These are phyloP conservation scores for Ustilago bromivora DNA, from an alignment of 1,284 basidiomycete species.

Conservation along the genomic window DNA sequence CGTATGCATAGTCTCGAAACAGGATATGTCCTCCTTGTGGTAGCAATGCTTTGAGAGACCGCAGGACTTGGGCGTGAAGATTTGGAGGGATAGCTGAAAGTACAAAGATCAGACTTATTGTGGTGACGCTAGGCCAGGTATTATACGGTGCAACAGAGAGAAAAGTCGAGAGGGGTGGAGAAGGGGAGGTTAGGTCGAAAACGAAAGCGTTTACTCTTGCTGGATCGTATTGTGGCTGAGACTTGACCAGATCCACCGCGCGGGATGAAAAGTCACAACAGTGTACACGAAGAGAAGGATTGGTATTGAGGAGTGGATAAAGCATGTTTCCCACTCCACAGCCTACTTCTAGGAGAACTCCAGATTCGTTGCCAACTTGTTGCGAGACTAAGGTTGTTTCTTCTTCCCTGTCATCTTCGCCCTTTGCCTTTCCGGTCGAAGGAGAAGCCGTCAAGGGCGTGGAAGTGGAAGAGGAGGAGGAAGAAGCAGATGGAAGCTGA, in stretches of 20 bases:
- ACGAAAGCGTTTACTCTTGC: slow-evolving; percentile 68
- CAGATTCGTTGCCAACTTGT: slow-evolving; percentile 1
- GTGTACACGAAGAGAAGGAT: slow-evolving; percentile 58
- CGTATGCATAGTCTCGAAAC: slow-evolving; percentile 70
- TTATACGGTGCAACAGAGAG: background rate
- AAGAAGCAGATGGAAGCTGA: slow-evolving; percentile 15
- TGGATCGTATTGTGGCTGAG: slow-evolving; percentile 56
- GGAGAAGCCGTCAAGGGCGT: too few relatives aligned
- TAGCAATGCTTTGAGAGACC: slow-evolving; percentile 14
- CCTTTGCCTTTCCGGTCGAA: background rate
- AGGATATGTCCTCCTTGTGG: slow-evolving; percentile 51
- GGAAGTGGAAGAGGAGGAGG: background rate
- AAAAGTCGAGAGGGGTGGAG: slow-evolving; percentile 13
- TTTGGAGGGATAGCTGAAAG: slow-evolving; percentile 69
- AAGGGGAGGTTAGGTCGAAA: slow-evolving; percentile 60
- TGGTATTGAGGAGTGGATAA: slow-evolving; percentile 60
- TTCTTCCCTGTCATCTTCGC: slow-evolving; percentile 38
- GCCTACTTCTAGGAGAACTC: slow-evolving; percentile 65
- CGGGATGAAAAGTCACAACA: slow-evolving; percentile 67
- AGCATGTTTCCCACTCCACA: slow-evolving; percentile 69
- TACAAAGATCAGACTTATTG: slow-evolving; percentile 69
- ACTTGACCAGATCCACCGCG: slow-evolving; percentile 64
- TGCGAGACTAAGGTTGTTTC: slow-evolving; percentile 25
- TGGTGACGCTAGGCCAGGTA: slow-evolving; percentile 41
- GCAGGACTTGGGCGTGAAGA: slow-evolving; percentile 46